Evolutionary conservation across 345 rosid species (phyloP).

Genomic region (Gossypium longicalyx): DNA sequence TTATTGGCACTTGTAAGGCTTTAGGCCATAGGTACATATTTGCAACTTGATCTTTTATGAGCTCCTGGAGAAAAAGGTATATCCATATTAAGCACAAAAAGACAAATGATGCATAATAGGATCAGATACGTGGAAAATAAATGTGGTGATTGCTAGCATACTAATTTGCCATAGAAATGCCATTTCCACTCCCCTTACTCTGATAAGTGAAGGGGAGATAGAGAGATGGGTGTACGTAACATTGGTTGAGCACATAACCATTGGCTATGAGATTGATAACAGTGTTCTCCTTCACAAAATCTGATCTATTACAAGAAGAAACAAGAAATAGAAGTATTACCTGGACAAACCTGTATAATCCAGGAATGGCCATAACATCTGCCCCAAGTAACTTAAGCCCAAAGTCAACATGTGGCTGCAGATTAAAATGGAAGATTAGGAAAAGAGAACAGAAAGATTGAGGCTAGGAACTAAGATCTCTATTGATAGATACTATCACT

Average conservation of each 20-base stretch:
- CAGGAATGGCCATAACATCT: slow-evolving; percentile 97
- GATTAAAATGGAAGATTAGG: slow-evolving; percentile 13
- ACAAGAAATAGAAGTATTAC: slow-evolving; percentile 29
- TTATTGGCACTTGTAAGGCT: slow-evolving; percentile 63
- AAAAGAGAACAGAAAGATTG: background rate
- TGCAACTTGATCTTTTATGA: slow-evolving; percentile 90
- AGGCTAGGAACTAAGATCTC: background rate
- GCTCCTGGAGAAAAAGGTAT: slow-evolving; percentile 49
- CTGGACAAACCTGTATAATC: slow-evolving; percentile 75
- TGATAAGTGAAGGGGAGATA: background rate
- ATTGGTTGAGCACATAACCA: background rate
- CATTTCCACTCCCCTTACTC: background rate
- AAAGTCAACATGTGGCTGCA: slow-evolving; percentile 93
- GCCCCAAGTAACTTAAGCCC: slow-evolving; percentile 86
- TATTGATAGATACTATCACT: background rate
- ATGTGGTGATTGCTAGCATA: background rate
- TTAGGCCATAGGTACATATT: slow-evolving; percentile 99
- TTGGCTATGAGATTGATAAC: background rate
- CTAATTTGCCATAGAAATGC: background rate
- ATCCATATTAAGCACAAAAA: background rate
- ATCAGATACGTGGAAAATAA: background rate
- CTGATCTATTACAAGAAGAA: background rate
- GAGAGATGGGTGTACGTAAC: background rate
- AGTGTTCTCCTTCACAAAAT: background rate
- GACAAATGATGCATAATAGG: background rate